Percentiles rank a stretch among this genome's conserved stretches.
Evolutionary conservation across 192 early-diverging fungal species (phyloP).

Genomic region (Entophlyctis luteolus): DNA sequence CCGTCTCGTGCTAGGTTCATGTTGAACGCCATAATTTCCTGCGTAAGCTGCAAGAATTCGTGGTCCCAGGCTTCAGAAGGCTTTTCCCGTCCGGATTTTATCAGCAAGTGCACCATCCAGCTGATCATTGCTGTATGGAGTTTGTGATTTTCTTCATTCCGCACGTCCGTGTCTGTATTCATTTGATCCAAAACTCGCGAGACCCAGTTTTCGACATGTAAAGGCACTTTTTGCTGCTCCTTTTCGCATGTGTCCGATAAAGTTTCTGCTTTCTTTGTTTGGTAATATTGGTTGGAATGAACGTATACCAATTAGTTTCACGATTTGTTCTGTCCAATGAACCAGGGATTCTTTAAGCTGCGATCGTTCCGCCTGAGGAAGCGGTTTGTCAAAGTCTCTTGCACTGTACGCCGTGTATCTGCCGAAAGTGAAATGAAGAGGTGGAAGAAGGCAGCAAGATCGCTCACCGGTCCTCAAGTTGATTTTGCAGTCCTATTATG

Average conservation of each 20-base stretch:
- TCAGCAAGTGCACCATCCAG: slow-evolving; percentile 56
- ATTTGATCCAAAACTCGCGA: slow-evolving; percentile 51
- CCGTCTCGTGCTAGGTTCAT: slow-evolving; percentile 43
- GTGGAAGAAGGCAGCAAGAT: not conserved
- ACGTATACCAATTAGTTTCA: slow-evolving; percentile 31
- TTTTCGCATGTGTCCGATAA: slow-evolving; percentile 51
- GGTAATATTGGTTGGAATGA: not conserved
- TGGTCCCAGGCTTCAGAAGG: slow-evolving; percentile 46
- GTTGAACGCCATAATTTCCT: slow-evolving; percentile 49
- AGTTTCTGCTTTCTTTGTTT: slow-evolving; percentile 33
- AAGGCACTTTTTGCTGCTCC: slow-evolving; percentile 54
- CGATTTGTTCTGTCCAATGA: slow-evolving; percentile 47
- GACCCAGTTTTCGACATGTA: slow-evolving; percentile 51
- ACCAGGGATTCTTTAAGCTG: slow-evolving; percentile 39
- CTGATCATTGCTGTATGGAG: slow-evolving; percentile 48
- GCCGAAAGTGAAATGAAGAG: not conserved
- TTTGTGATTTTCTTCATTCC: slow-evolving; percentile 58
- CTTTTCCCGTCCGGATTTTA: slow-evolving; percentile 38
- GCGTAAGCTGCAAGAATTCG: slow-evolving; percentile 39
- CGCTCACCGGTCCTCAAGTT: slow-evolving; percentile 49
- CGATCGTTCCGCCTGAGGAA: slow-evolving; percentile 38
- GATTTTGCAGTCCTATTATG: slow-evolving; percentile 54
- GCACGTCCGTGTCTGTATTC: slow-evolving; percentile 52
- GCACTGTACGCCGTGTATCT: slow-evolving; percentile 48
- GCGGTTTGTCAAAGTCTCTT: slow-evolving; percentile 39